Conservation (phyloP, 2,329 filamentous ascomycete species). For the Aspergillus hortae region DNA sequence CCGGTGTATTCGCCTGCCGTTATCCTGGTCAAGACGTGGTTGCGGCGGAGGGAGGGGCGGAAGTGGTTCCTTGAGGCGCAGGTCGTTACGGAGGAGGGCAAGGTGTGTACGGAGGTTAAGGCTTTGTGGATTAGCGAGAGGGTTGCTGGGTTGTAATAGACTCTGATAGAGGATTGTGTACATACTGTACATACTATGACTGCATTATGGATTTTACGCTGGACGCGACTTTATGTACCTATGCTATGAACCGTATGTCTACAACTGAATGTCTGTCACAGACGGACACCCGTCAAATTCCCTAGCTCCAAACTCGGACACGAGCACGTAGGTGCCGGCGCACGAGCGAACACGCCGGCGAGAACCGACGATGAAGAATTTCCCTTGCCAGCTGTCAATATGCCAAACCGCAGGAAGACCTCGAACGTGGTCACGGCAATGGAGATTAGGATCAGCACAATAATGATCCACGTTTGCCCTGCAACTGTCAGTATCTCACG, state of each 20-base stretch:
- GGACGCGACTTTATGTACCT: neutral
- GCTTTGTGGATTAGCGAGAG: neutral
- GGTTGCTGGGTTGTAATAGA: neutral
- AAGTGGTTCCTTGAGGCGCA: slow-evolving; percentile 3
- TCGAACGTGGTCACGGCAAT: slow-evolving; percentile 90
- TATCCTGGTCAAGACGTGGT: neutral
- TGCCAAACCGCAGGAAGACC: slow-evolving; percentile 79
- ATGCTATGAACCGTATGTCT: neutral
- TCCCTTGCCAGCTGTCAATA: slow-evolving; percentile 50
- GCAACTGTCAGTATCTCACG: slow-evolving; percentile 49
- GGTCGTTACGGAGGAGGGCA: neutral
- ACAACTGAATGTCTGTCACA: neutral
- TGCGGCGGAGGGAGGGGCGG: neutral
- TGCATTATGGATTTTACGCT: neutral
- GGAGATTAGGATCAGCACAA: slow-evolving; percentile 83
- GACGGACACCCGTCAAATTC: neutral
- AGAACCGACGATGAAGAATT: slow-evolving; percentile 15
- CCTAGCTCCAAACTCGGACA: slow-evolving; percentile 2
- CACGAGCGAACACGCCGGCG: neutral
- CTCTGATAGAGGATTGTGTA: neutral
- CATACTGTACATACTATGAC: too few species aligned
- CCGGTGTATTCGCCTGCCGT: neutral
- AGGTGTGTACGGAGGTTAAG: neutral
- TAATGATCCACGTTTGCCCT: slow-evolving; percentile 95
- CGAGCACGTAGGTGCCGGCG: slow-evolving; percentile 3